Conservation (phyloP, 2,329 filamentous ascomycete species). For the Monilinia fructicola region DNA sequence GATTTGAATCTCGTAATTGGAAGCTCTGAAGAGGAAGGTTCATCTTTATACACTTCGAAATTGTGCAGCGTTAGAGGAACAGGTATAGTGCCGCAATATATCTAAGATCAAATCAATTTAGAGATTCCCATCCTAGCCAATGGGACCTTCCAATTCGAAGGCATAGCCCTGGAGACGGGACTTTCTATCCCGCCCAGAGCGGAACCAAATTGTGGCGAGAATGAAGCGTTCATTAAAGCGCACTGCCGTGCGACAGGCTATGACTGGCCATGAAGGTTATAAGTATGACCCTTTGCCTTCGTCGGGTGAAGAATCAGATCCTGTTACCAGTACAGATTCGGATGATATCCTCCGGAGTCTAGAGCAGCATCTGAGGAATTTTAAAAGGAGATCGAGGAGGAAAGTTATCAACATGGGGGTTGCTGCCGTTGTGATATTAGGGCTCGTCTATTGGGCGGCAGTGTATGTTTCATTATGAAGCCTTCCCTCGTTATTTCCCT, state of each 20-base stretch:
- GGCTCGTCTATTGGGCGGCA: slow-evolving; percentile 33
- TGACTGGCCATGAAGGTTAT: slow-evolving; percentile 20
- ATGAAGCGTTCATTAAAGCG: slow-evolving; percentile 27
- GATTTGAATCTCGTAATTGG: neutral
- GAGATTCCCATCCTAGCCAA: neutral
- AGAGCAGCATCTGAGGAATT: slow-evolving; percentile 29
- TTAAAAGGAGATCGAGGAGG: slow-evolving; percentile 29
- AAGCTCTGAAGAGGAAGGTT: neutral
- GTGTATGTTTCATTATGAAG: slow-evolving; percentile 27
- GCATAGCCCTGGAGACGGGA: too few relatives aligned
- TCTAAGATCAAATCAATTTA: neutral
- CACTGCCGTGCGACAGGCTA: neutral
- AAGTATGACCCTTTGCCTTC: slow-evolving; percentile 33
- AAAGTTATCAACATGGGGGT: slow-evolving; percentile 27
- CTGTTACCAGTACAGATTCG: slow-evolving; percentile 22
- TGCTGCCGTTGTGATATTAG: slow-evolving; percentile 28
- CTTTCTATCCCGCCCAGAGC: neutral
- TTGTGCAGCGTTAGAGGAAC: neutral
- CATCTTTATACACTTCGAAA: neutral
- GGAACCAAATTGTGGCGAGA: slow-evolving; percentile 10
- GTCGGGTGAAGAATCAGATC: slow-evolving; percentile 13
- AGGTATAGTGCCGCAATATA: neutral
- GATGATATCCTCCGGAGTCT: slow-evolving; percentile 24
- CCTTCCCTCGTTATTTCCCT: neutral
- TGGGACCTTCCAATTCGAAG: neutral